Evolutionary conservation across 192 early-diverging fungal genomes (phyloP), one percentile per base, ranked within the genome.

Genomic region (Anaeromyces robustus): DNA sequence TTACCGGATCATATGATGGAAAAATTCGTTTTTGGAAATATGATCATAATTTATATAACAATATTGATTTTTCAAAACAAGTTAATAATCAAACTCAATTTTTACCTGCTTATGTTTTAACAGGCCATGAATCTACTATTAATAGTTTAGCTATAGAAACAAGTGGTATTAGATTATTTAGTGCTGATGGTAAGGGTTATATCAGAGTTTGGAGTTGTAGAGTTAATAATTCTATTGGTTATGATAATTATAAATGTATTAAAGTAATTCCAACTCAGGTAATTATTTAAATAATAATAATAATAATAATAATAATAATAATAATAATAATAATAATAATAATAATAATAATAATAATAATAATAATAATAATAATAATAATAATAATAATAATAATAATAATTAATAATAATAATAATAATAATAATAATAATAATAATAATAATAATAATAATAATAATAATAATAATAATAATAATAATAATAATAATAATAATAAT

Each of bases 131-230:
- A 5, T 39, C 30, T 0, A 77, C 81, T 29, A 85, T 89, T 28
- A 88, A 89, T 77, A 30, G 82, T 26, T 41, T 89, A 68, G 30
- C 78, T 17, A 87, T 89, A 81, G 85, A 85, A 77, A 30, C 30
- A 14, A 83, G 81, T 77, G 88, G 88, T 1, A 28, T 41, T 26
- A 80, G 80, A 78, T 78, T 89, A 81, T 89, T 80, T 80, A 83
- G 83, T 34, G 88, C 78, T 12, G 87, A 88, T 79, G 86, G 83
- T 7, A 77, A 29, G 18, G 88, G 87, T 9, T 32, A 81, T 17
- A 52, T 89, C 30, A 80, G 83, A 29, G 86, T 89, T 18, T 89
- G 88, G 88, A 83, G 80, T 80, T 83, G 81, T 29, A 59, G 39
- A 30, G 81, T 78, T 29, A 81, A 80, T 37, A 43, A 80, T 26